phyloP scores from a whole-genome alignment of 1,284 basidiomycete genomes.

The Phellinidium pouzarii region DNA sequence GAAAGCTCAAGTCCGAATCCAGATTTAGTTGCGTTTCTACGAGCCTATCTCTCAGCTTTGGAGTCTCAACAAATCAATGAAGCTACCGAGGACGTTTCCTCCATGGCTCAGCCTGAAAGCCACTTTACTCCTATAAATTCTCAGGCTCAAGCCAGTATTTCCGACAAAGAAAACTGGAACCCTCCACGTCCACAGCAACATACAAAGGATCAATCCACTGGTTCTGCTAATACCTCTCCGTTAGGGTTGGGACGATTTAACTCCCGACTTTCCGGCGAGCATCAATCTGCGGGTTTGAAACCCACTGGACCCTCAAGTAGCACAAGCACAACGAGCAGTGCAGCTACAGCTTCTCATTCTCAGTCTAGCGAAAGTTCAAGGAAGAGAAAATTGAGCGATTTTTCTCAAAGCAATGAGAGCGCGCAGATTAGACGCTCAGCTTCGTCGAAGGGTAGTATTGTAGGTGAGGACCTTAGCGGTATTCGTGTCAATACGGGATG shows the following conservation, averaged over 20 bases:
- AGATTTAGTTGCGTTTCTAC: constrained; percentile 12
- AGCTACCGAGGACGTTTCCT: neutral
- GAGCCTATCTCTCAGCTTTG: constrained; percentile 7
- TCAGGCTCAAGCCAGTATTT: neutral
- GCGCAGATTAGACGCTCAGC: constrained; percentile 2
- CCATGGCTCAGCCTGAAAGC: neutral
- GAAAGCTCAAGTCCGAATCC: constrained; percentile 2
- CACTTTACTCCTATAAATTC: neutral
- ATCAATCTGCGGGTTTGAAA: neutral
- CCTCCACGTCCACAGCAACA: neutral
- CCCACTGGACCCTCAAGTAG: neutral
- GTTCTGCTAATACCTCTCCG: neutral
- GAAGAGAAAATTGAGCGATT: constrained; percentile 12
- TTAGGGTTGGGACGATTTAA: constrained; percentile 12
- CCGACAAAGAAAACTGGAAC: constrained; percentile 16
- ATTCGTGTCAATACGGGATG: constrained; percentile 14
- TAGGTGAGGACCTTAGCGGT: constrained; percentile 1
- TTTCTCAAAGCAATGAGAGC: neutral
- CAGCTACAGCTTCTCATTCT: neutral
- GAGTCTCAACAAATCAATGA: constrained; percentile 8
- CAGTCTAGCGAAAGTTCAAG: neutral
- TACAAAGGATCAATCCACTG: neutral
- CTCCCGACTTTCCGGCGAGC: neutral
- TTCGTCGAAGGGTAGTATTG: neutral
- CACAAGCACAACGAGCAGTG: neutral